These are phyloP conservation scores for Colletotrichum tamarilloi DNA, from an alignment of 2,329 filamentous ascomycete species.

Conservation along the genomic window DNA sequence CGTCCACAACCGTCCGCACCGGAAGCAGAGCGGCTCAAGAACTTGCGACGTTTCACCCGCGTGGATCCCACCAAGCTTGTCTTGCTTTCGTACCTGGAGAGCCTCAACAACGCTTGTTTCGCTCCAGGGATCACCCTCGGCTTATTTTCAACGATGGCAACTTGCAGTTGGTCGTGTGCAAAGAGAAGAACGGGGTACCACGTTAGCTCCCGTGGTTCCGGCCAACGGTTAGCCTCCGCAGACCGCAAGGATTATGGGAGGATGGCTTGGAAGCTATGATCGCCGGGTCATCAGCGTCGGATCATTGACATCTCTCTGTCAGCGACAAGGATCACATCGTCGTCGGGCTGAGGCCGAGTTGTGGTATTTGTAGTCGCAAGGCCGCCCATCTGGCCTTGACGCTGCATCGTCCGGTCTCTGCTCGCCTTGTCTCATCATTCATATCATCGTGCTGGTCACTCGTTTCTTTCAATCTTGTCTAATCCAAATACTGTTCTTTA, in stretches of 20 bases:
- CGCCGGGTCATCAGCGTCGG: constrained; percentile 15
- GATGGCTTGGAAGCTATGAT: constrained; percentile 26
- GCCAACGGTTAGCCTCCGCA: background rate
- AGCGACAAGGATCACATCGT: background rate
- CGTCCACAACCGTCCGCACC: constrained; percentile 13
- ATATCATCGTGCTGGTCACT: constrained; percentile 31
- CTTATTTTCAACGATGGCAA: background rate
- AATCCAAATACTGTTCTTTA: background rate
- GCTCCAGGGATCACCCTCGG: constrained; percentile 22
- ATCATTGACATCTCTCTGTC: background rate
- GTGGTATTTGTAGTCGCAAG: constrained; percentile 26
- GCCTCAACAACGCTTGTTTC: constrained; percentile 12
- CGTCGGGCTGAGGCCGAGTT: background rate
- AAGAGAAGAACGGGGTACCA: background rate
- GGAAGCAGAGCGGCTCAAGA: constrained; percentile 31
- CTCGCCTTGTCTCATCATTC: constrained; percentile 2
- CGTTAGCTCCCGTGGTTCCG: constrained; percentile 11
- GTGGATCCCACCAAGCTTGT: constrained; percentile 20
- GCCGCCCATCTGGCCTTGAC: background rate
- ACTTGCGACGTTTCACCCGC: constrained; percentile 35
- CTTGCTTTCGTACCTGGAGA: constrained; percentile 2
- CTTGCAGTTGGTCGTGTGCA: background rate
- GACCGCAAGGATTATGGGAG: background rate
- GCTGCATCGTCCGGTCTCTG: constrained; percentile 11
- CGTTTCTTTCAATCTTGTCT: constrained; percentile 18